These are phyloP conservation scores for Anacardium occidentale DNA, from an alignment of 345 rosid genomes.

Conservation along the genomic window DNA sequence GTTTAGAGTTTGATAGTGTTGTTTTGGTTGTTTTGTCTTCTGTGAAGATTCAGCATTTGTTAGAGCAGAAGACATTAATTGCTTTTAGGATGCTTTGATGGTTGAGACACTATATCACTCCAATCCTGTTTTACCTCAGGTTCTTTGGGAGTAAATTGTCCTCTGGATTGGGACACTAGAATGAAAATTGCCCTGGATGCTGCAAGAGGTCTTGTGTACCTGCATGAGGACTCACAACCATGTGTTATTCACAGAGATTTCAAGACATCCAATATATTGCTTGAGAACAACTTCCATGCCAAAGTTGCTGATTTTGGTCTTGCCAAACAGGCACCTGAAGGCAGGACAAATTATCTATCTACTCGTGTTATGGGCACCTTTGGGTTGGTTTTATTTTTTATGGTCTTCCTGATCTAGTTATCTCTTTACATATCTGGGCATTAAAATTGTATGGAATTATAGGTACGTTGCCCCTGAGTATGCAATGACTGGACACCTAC, in stretches of 20 bases:
- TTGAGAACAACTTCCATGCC: slow-evolving; percentile 89
- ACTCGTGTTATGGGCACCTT: slow-evolving; percentile 99
- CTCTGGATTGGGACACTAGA: slow-evolving; percentile 93
- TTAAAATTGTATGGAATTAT: slow-evolving; percentile 14
- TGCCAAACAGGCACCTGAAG: slow-evolving; percentile 99
- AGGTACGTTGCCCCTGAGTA: slow-evolving; percentile 99
- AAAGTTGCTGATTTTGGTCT: slow-evolving; percentile 99
- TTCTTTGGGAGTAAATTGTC: slow-evolving; percentile 85
- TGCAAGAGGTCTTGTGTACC: slow-evolving; percentile 95
- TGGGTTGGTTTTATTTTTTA: slow-evolving; percentile 64
- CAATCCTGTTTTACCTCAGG: slow-evolving; percentile 50
- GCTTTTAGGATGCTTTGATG: slow-evolving; percentile 10
- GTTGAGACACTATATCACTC: slow-evolving; percentile 6
- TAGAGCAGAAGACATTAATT: not conserved
- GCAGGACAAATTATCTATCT: slow-evolving; percentile 87
- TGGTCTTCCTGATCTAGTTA: not conserved
- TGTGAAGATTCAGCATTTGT: not conserved
- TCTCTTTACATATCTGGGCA: slow-evolving; percentile 3
- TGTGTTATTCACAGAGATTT: slow-evolving; percentile 98
- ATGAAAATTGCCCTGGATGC: slow-evolving; percentile 99
- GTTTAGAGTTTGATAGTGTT: slow-evolving; percentile 8
- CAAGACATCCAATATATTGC: slow-evolving; percentile 96
- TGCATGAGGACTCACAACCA: slow-evolving; percentile 98
- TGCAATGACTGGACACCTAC: slow-evolving; percentile 99
- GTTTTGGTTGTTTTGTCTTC: slow-evolving; percentile 13